phyloP scores from a whole-genome alignment of 495 filamentous ascomycete species.

The Neurospora sp. region DNA sequence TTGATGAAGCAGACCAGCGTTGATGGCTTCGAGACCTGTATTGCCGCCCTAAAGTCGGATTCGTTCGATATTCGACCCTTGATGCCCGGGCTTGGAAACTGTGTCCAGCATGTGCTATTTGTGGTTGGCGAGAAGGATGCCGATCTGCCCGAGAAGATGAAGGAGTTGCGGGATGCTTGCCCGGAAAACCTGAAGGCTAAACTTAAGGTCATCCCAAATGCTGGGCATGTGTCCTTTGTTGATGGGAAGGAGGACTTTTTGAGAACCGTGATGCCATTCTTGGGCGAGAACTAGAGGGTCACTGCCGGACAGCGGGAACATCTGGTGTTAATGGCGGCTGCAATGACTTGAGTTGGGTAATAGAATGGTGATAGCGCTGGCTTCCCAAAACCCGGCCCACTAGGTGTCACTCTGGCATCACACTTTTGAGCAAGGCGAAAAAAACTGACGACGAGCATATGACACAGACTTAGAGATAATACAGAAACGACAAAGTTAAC shows the following conservation, averaged over 20 bases:
- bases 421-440: not conserved
- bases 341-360: not conserved
- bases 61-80: conserved; percentile 20
- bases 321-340: not conserved
- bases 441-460: not conserved
- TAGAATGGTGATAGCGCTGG: not conserved
- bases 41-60: conserved; percentile 15
- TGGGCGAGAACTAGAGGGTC: not conserved
- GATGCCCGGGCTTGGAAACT: conserved; percentile 5
- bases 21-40: conserved; percentile 25
- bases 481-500: not conserved
- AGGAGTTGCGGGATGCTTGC: conserved; percentile 8
- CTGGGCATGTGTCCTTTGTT: conserved; percentile 18
- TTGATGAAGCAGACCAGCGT: conserved; percentile 21
- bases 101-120: conserved; percentile 16
- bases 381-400: not conserved
- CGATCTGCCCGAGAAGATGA: conserved; percentile 18
- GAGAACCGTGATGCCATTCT: not conserved
- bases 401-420: not conserved
- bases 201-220: conserved; percentile 13
- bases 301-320: not conserved
- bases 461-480: not conserved
- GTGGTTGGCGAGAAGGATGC: conserved; percentile 24
- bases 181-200: not conserved
- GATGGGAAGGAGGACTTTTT: conserved; percentile 15